Percentiles rank a stretch among this genome's conserved stretches.
Evolutionary conservation across 2,329 filamentous ascomycete genomes (phyloP).

Genomic region (Boeremia lycopersici): DNA sequence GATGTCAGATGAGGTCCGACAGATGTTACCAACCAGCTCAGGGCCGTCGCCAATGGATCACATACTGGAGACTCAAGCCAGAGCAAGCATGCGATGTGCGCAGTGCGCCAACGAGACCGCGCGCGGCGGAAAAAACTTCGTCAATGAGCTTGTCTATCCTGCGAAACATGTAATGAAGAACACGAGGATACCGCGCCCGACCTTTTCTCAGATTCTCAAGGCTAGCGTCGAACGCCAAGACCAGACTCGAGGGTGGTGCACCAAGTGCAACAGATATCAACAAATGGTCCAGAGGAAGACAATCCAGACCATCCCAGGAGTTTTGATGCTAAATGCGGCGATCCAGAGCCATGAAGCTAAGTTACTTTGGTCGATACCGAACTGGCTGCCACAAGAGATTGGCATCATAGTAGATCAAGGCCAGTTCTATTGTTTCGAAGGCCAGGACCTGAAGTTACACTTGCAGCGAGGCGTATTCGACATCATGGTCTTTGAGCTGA

Average conservation of each 20-base stretch:
- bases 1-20: conserved; percentile 76
- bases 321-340: conserved; percentile 86
- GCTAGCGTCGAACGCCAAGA: conserved; percentile 88
- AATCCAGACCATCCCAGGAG: conserved; percentile 78
- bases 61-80: conserved; percentile 72
- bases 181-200: conserved; percentile 60
- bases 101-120: conserved; percentile 87
- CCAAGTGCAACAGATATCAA: conserved; percentile 87
- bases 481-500: conserved; percentile 87
- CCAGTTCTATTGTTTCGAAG: conserved; percentile 95
- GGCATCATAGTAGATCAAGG: conserved; percentile 88
- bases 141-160: conserved; percentile 87
- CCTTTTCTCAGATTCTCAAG: conserved; percentile 91
- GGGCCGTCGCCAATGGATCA: conserved; percentile 68
- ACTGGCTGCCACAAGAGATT: conserved; percentile 92
- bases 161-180: conserved; percentile 61
- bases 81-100: conserved; percentile 79
- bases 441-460: conserved; percentile 82
- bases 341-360: conserved; percentile 75
- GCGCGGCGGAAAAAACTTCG: conserved; percentile 76
- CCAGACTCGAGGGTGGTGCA: conserved; percentile 91
- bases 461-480: conserved; percentile 79
- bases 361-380: conserved; percentile 84
- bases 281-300: conserved; percentile 83
- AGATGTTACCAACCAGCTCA: conserved; percentile 66